Evolutionary conservation across 768 basidiomycete species (phyloP), one percentile per base, ranked within the genome.

Genomic region (Amanita jacksonii): DNA sequence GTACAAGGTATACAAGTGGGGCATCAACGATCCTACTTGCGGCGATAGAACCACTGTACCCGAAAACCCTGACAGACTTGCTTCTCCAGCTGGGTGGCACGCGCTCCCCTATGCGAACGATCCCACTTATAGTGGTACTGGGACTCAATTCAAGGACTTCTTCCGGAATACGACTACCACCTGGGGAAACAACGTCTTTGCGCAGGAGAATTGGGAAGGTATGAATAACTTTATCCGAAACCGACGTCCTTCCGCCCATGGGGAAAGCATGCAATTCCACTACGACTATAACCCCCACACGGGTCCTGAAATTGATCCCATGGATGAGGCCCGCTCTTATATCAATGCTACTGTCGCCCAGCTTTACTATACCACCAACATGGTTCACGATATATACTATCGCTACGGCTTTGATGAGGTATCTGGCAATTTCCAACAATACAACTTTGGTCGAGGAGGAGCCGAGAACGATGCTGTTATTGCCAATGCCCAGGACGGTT

Each of bases 381-480:
- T 84, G 68, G 71, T 82, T 4, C 88, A 90, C 54, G 87, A 90
- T 60, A 64, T 89, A 40, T 86, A 77, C 67, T 90, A 90, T 59
- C 74, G 84, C 63, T 87, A 91, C 50, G 94, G 94, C 15, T 99
- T 99, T 62, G 85, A 86, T 56, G 93, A 97, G 62, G 70, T 70
- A 7, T 66, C 85, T 1, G 93, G 93, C 10, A 97, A 99, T 73
- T 99, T 98, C 83, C 94, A 99, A 63, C 89, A 92, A 55, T 76
- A 88, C 73, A 98, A 98, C 77, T 94, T 93, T 54, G 92, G 81
- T 1, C 79, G 81, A 31, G 94, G 93, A 20, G 94, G 94, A 16
- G 63, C 63, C 43, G 91, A 90, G 56, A 77, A 77, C 50, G 92
- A 99, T 51, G 91, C 80, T 24, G 88, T 99, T 46, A 90, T 96